Percentiles rank a stretch among this genome's conserved stretches.
These are phyloP conservation scores for Rosa rugosa DNA, from an alignment of 306 rosid species.

Conservation along the genomic window DNA sequence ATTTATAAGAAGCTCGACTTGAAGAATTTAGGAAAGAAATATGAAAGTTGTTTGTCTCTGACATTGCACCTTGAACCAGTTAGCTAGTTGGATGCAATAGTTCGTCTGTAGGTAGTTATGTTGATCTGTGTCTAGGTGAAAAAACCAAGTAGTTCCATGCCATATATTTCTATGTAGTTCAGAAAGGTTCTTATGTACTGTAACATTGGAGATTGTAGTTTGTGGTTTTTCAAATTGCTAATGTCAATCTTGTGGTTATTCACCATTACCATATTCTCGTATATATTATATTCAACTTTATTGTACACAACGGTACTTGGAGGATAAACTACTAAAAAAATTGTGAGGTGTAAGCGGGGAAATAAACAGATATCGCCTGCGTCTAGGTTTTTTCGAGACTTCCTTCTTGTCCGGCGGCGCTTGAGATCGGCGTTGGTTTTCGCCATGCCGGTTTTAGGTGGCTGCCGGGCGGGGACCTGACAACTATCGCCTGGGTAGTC, in stretches of 20 bases:
- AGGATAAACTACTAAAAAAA: too few relatives aligned
- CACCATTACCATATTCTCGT: too few relatives aligned
- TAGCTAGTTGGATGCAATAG: not conserved
- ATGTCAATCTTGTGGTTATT: conserved; percentile 1
- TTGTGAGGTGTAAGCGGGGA: too few relatives aligned
- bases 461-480: too few relatives aligned
- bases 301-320: too few relatives aligned
- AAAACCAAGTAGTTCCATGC: not conserved
- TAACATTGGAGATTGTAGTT: not conserved
- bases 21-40: not conserved
- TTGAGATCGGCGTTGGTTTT: too few relatives aligned
- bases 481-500: too few relatives aligned
- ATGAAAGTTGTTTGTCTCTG: not conserved
- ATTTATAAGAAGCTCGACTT: not conserved
- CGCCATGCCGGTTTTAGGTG: too few relatives aligned
- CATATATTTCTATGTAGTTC: not conserved
- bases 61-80: not conserved
- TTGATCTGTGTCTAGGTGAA: not conserved
- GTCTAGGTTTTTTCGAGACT: too few relatives aligned
- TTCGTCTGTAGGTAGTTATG: not conserved
- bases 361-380: too few relatives aligned
- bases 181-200: not conserved
- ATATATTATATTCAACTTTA: too few relatives aligned
- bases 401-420: too few relatives aligned
- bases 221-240: not conserved